Evolutionary conservation across 108 stramenopile species (phyloP).

Genomic region (Skeletonema potamos): DNA sequence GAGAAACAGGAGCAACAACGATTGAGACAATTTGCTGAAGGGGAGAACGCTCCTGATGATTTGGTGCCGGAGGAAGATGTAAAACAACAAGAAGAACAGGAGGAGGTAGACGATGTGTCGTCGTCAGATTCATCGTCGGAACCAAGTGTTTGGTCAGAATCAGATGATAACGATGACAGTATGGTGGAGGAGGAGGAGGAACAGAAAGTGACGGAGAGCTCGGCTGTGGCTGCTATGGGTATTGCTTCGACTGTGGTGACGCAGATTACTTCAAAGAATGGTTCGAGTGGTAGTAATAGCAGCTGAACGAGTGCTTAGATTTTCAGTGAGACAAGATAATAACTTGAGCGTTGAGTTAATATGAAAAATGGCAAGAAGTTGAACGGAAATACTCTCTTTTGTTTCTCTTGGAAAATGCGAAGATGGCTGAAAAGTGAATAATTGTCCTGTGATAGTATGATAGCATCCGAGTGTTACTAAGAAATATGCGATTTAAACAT

Average conservation of each 20-base stretch:
- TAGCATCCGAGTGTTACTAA: no score
- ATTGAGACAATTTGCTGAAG: not conserved
- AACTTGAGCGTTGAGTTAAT: not conserved
- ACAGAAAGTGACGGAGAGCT: not conserved
- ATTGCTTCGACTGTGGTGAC: not conserved
- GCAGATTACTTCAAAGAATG: not conserved
- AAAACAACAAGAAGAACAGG: not conserved
- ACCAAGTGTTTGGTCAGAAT: not conserved
- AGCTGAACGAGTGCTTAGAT: not conserved
- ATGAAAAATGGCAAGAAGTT: not conserved
- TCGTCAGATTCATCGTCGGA: not conserved
- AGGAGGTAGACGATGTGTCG: not conserved
- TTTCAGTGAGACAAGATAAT: no score
- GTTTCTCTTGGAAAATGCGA: no score
- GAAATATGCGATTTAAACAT: no score
- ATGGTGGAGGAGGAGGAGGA: not conserved
- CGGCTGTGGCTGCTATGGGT: not conserved
- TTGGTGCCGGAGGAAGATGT: not conserved
- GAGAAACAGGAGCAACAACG: not conserved
- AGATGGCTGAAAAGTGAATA: no score
- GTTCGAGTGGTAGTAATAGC: not conserved
- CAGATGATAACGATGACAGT: not conserved
- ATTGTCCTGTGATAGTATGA: no score
- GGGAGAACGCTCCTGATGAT: not conserved
- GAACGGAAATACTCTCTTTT: no score